These are phyloP conservation scores for Alternaria novae-zelandiae DNA, from an alignment of 2,329 filamentous ascomycete genomes.

Conservation along the genomic window DNA sequence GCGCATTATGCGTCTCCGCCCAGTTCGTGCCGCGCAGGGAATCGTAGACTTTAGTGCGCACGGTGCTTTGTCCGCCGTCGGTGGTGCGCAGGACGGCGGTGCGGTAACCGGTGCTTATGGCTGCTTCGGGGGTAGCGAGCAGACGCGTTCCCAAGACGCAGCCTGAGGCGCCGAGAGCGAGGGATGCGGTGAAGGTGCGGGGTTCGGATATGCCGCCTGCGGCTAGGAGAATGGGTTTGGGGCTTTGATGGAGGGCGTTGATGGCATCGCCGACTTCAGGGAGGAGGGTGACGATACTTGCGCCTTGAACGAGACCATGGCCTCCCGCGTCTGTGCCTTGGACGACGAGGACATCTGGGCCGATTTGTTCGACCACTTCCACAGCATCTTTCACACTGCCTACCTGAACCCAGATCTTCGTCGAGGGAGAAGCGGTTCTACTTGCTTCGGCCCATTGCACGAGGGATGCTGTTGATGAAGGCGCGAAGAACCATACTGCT, in stretches of 20 bases:
- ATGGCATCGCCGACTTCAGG: constrained; percentile 61
- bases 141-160: constrained; percentile 70
- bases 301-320: constrained; percentile 63
- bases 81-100: constrained; percentile 53
- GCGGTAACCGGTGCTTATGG: constrained; percentile 55
- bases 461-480: constrained; percentile 40
- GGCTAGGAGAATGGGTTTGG: constrained; percentile 55
- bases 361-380: constrained; percentile 55
- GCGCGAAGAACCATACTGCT: constrained; percentile 71
- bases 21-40: constrained; percentile 63
- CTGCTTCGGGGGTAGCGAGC: constrained; percentile 59
- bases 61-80: constrained; percentile 61
- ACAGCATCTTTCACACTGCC: constrained; percentile 65
- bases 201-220: constrained; percentile 67
- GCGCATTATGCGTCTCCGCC: constrained; percentile 63
- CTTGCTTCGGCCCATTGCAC: constrained; percentile 39
- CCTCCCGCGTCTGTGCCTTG: constrained; percentile 71
- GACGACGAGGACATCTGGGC: constrained; percentile 64
- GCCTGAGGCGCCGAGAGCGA: constrained; percentile 61
- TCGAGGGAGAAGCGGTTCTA: constrained; percentile 45
- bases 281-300: constrained; percentile 62
- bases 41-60: constrained; percentile 60
- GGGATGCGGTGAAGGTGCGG: constrained; percentile 61
- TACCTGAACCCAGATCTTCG: constrained; percentile 65
- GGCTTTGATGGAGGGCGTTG: background rate